Evolutionary conservation across 2,329 filamentous ascomycete species (phyloP).

Genomic region (Fusarium devonianum): DNA sequence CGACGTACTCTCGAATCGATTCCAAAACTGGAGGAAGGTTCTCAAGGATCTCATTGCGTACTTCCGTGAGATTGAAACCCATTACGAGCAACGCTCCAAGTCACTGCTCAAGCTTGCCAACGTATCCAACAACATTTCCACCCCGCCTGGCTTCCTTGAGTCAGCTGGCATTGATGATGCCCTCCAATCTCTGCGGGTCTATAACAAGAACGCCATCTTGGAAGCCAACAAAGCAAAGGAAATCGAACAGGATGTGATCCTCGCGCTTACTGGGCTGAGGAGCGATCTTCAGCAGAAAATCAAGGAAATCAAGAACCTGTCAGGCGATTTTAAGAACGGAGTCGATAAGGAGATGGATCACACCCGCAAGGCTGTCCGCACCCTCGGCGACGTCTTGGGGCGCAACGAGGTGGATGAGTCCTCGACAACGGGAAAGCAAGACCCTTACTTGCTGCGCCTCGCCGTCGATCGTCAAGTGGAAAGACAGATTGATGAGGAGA

Average conservation of each 20-base stretch:
- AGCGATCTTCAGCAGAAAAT: conserved; percentile 94
- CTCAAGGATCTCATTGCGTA: conserved; percentile 94
- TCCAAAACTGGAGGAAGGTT: conserved; percentile 96
- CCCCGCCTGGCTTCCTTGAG: conserved; percentile 77
- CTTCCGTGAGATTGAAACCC: conserved; percentile 88
- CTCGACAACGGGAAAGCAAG: conserved; percentile 79
- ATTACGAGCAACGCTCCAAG: conserved; percentile 88
- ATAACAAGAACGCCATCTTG: conserved; percentile 79
- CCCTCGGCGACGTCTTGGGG: conserved; percentile 82
- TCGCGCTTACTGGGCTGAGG: conserved; percentile 82
- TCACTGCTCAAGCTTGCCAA: conserved; percentile 83
- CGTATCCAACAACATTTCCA: conserved; percentile 79
- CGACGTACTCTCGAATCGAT: conserved; percentile 83
- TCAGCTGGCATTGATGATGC: conserved; percentile 90
- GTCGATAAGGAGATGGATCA: conserved; percentile 93
- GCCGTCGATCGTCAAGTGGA: conserved; percentile 90
- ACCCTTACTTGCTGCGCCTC: conserved; percentile 87
- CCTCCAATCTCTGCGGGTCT: conserved; percentile 77
- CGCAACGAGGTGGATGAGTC: conserved; percentile 80
- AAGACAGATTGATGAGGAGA: conserved; percentile 94
- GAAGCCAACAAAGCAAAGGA: conserved; percentile 90
- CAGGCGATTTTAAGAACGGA: conserved; percentile 95
- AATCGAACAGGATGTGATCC: conserved; percentile 89
- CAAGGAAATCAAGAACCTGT: conserved; percentile 95
- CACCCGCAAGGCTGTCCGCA: conserved; percentile 79